Evolutionary conservation across 257 asterid species (phyloP), one percentile per base, ranked within the genome.

Genomic region (Voacanga thouarsii): DNA sequence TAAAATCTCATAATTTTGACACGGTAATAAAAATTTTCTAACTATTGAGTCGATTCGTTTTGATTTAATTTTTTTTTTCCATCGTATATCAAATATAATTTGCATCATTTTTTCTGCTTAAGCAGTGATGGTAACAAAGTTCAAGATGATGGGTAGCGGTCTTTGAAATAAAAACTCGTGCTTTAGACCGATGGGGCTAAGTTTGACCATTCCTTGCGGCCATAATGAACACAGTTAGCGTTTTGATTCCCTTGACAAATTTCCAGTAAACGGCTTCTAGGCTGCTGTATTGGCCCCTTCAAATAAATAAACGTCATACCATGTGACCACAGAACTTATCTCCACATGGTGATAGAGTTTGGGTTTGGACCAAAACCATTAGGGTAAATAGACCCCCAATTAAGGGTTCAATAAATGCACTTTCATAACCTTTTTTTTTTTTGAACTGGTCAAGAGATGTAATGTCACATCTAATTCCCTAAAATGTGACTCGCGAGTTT

Each of bases 321-420:
- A 21, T 76, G 79, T 80, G 83, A 72, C 80, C 77, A 82, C 75
- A 74, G 15, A 59, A n/a, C 12, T 50, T 81, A 71, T 77, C 59
- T 45, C 2, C 49, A 56, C 16, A 16, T 15, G 57, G 65, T 50
- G 56, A 28, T 66, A 45, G 60, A 68, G 79, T 55, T 78, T 67
- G 67, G 59, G 80, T 57, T 82, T 74, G 80, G 82, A 82, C 85
- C 85, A 78, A 78, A 82, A 45, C 72, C 80, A 71, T 57, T 78
- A 64, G 70, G 75, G 3, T 67, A 30, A 43, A 59, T 33, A 43
- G 28, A 53, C 41, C 19, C 53, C 37, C 6, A 14, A 33, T 66
- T 66, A 66, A 30, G 19, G 56, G 61, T 26, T 50, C 57, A 51
- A 23, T 39, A 44, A 75, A 41, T 19, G 26, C 18, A 57, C 18